Percentiles rank a stretch among this genome's conserved stretches.
Conservation (phyloP, 805 yeast genomes). For the Saccharomycopsis fibuligera region DNA sequence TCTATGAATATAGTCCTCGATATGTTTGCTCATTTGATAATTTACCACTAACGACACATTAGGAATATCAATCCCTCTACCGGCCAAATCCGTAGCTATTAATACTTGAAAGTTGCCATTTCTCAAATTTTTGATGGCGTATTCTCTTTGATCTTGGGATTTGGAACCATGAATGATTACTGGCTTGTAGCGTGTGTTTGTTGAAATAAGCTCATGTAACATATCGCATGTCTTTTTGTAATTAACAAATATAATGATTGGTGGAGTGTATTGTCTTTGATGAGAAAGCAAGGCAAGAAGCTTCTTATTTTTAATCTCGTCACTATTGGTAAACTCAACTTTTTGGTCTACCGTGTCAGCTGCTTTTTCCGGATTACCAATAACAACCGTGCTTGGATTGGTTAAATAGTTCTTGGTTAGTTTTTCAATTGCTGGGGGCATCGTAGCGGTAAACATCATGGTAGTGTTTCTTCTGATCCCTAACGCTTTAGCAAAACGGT, state of each 20-base stretch:
- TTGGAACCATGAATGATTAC: constrained; percentile 82
- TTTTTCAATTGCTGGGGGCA: constrained; percentile 67
- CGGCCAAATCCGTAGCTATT: constrained; percentile 93
- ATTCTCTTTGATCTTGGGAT: constrained; percentile 78
- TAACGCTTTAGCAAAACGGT: constrained; percentile 3
- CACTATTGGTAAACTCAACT: constrained; percentile 46
- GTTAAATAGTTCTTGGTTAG: constrained; percentile 57
- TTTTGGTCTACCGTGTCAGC: constrained; percentile 65
- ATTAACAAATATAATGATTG: constrained; percentile 78
- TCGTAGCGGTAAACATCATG: constrained; percentile 92
- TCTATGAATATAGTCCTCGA: constrained; percentile 86
- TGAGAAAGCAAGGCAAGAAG: constrained; percentile 34
- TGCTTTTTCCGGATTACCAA: constrained; percentile 64
- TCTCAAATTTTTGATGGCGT: constrained; percentile 57
- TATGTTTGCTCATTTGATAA: constrained; percentile 70
- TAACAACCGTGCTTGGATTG: constrained; percentile 55
- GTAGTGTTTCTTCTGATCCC: constrained; percentile 43
- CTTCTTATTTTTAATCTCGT: constrained; percentile 39
- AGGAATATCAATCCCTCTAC: constrained; percentile 91
- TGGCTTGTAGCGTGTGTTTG: constrained; percentile 39
- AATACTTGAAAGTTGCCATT: constrained; percentile 51
- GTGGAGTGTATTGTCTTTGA: constrained; percentile 36
- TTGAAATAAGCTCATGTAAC: constrained; percentile 44
- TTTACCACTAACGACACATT: constrained; percentile 80
- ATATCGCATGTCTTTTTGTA: constrained; percentile 67